phyloP scores from a whole-genome alignment of 148 eudicot species.

The Linanthus parryae region DNA sequence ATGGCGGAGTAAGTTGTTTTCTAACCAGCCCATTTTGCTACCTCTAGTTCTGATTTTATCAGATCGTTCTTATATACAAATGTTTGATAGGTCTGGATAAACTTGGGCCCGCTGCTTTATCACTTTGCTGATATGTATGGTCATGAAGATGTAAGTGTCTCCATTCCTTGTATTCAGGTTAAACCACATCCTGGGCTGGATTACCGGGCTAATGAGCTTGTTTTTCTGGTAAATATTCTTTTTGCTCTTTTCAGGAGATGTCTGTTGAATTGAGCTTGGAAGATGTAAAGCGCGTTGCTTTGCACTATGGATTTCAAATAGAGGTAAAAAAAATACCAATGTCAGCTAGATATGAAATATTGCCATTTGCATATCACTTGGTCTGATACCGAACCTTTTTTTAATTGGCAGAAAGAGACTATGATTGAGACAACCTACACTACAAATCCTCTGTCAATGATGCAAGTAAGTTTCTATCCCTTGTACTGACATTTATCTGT shows the following conservation, averaged over 20 bases:
- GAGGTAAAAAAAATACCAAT: too few relatives aligned
- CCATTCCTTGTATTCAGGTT: not conserved
- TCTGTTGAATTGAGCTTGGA: slow-evolving; percentile 94
- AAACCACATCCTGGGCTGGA: not conserved
- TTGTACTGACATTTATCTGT: not conserved
- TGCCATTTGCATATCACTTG: not conserved
- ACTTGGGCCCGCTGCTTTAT: slow-evolving; percentile 95
- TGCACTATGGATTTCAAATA: slow-evolving; percentile 65
- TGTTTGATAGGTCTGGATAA: slow-evolving; percentile 86
- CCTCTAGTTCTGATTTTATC: not conserved
- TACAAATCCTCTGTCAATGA: slow-evolving; percentile 82
- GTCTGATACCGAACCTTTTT: not conserved
- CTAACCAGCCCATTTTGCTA: slow-evolving; percentile 3
- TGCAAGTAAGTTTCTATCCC: slow-evolving; percentile 65
- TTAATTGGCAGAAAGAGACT: slow-evolving; percentile 53
- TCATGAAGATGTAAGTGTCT: slow-evolving; percentile 62
- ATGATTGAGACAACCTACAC: slow-evolving; percentile 81
- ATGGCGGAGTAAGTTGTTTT: slow-evolving; percentile 78
- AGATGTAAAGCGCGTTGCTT: slow-evolving; percentile 83
- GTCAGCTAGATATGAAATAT: slow-evolving; percentile 2
- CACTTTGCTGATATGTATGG: slow-evolving; percentile 91
- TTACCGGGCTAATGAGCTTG: not conserved
- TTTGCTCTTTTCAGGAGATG: slow-evolving; percentile 57
- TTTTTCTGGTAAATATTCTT: not conserved
- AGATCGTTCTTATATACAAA: slow-evolving; percentile 4